Evolutionary conservation across 225 moss, liverwort and hornwort species (phyloP).

Genomic region (Sphagnum contortum): DNA sequence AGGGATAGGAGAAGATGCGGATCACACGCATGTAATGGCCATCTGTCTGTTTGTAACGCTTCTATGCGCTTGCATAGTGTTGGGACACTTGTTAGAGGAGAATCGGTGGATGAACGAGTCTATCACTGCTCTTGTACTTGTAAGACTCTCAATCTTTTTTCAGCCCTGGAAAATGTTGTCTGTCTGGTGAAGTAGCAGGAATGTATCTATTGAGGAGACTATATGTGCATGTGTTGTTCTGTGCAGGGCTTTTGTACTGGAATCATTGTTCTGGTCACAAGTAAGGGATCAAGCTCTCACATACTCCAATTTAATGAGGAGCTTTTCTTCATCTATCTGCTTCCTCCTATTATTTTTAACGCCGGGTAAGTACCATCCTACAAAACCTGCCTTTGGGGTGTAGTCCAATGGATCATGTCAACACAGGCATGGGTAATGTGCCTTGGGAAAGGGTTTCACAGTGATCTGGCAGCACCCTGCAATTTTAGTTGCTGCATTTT

Average conservation of each 20-base stretch:
- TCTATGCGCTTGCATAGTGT: conserved; percentile 66
- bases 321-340: conserved; percentile 72
- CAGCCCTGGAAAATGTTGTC: background rate
- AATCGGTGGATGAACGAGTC: conserved; percentile 74
- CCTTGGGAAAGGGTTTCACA: background rate
- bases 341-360: conserved; percentile 84
- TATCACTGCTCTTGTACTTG: conserved; percentile 59
- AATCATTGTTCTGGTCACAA: conserved; percentile 49
- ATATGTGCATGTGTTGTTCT: background rate
- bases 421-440: too few relatives aligned
- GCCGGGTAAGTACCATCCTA: conserved; percentile 31
- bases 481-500: too few relatives aligned
- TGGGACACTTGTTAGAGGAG: conserved; percentile 78
- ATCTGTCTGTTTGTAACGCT: conserved; percentile 67
- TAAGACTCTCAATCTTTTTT: conserved; percentile 7
- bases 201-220: background rate
- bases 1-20: conserved; percentile 17
- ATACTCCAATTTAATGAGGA: conserved; percentile 69
- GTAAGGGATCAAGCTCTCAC: conserved; percentile 63
- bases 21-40: conserved; percentile 65
- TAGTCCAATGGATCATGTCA: background rate
- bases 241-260: conserved; percentile 51
- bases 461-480: too few relatives aligned
- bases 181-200: background rate
- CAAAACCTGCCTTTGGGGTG: background rate